Conservation (phyloP, 2,329 filamentous ascomycete genomes). For the Colletotrichum tropicicola region DNA sequence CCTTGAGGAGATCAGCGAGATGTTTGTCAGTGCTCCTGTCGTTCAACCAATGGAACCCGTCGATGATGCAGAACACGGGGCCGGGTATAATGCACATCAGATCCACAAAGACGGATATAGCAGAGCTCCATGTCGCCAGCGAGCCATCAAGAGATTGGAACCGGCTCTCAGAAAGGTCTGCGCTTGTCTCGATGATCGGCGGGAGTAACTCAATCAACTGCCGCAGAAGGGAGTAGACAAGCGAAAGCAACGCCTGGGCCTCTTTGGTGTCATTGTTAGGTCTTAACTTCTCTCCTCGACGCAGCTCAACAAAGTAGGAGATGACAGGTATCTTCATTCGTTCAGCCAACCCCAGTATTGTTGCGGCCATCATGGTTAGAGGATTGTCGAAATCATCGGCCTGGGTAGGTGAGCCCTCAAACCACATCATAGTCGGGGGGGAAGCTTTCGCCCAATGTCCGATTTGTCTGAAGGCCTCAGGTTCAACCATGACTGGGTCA, state of each 20-base stretch:
- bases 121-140: background rate
- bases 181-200: constrained; percentile 1
- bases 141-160: background rate
- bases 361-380: constrained; percentile 20
- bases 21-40: background rate
- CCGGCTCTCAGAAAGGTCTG: background rate
- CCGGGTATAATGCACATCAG: background rate
- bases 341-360: constrained; percentile 1
- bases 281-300: background rate
- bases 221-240: constrained; percentile 19
- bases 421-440: constrained; percentile 7
- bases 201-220: constrained; percentile 29
- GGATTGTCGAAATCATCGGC: constrained; percentile 12
- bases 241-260: background rate
- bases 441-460: background rate
- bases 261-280: background rate
- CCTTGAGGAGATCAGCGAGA: background rate
- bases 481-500: background rate
- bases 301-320: constrained; percentile 34
- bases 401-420: constrained; percentile 7
- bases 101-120: background rate
- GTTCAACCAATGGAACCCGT: constrained; percentile 5
- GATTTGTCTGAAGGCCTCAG: background rate
- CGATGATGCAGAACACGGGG: background rate
- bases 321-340: constrained; percentile 1